Evolutionary conservation across 2,329 filamentous ascomycete species (phyloP), one percentile per base, ranked within the genome.

Genomic region (Epichloe elymi): DNA sequence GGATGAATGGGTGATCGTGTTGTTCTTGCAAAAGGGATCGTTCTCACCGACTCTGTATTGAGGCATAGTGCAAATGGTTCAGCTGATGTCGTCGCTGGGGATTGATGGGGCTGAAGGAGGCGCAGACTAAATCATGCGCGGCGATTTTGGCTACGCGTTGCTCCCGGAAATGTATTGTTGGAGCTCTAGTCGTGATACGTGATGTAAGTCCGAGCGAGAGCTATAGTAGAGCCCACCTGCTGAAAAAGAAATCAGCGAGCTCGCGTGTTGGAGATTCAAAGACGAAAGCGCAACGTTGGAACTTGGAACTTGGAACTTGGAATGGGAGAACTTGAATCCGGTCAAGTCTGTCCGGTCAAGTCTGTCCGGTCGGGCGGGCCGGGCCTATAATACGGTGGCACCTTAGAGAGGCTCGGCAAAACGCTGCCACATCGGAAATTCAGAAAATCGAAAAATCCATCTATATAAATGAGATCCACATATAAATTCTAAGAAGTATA

Each of bases 11-110:
- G 17, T 11, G 11, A n/a, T 17, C 0, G 15, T 19, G 10, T 20
- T 41, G n/a, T 4, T 4, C 5, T 11, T 10, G 40, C n/a, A 30
- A 30, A 30, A 26, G 38, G 14, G 5, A 26, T 45, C 19, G 47
- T 39, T 63, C 70, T 58, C 64, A 75, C 73, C 72, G 53, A 75
- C 63, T 52, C 73, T 69, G 57, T 74, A 75, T 51, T 68, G 61
- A 55, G 69, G 65, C 73, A 75, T 54, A 48, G 48, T 48, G 51
- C 36, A 7, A 11, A 20, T 30, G 3, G 10, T 38, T 23, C n/a
- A 30, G 23, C 19, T 26, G 44, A 5, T 20, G 33, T 6, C n/a
- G 19, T 12, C 8, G 15, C 19, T 10, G 33, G 6, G 17, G 3
- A 6, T 5, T 30, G 23, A 11, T 3, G 41, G 3, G 15, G 2